Evolutionary conservation across 2,329 filamentous ascomycete genomes (phyloP).

Genomic region (Boeremia lycopersici): DNA sequence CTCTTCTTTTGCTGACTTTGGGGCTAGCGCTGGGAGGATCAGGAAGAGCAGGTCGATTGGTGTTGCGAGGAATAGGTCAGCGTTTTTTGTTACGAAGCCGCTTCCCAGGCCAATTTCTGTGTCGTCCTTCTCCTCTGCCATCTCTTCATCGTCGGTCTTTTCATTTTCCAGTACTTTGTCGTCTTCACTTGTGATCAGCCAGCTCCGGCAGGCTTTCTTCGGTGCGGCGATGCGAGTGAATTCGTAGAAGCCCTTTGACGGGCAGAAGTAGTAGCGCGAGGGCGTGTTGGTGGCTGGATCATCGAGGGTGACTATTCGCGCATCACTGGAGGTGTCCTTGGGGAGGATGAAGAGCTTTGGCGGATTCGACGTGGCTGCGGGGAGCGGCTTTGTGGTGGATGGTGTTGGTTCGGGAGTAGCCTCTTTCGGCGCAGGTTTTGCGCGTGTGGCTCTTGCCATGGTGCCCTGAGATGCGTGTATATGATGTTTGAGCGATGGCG

Average conservation of each 20-base stretch:
- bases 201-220: slow-evolving; percentile 59
- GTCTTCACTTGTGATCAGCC: slow-evolving; percentile 52
- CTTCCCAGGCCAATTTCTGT: slow-evolving; percentile 21
- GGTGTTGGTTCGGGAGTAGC: slow-evolving; percentile 31
- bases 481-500: neutral
- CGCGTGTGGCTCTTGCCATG: slow-evolving; percentile 46
- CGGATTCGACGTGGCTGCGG: slow-evolving; percentile 48
- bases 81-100: slow-evolving; percentile 67
- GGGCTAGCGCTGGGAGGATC: slow-evolving; percentile 71
- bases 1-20: slow-evolving; percentile 53
- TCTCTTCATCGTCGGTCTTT: neutral
- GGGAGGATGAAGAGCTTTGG: slow-evolving; percentile 65
- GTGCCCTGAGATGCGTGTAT: neutral
- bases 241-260: slow-evolving; percentile 63
- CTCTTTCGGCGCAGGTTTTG: slow-evolving; percentile 33
- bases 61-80: slow-evolving; percentile 83
- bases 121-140: neutral
- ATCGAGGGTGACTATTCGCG: slow-evolving; percentile 62
- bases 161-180: neutral
- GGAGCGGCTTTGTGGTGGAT: slow-evolving; percentile 38
- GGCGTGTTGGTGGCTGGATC: slow-evolving; percentile 58
- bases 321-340: slow-evolving; percentile 55
- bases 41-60: slow-evolving; percentile 85
- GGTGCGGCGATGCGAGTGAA: slow-evolving; percentile 63
- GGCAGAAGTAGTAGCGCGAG: slow-evolving; percentile 64